A percentile compares a stretch with the other conserved stretches of the same genome.
phyloP scores from a whole-genome alignment of 805 yeast genomes.

The Candida morakotiae region DNA sequence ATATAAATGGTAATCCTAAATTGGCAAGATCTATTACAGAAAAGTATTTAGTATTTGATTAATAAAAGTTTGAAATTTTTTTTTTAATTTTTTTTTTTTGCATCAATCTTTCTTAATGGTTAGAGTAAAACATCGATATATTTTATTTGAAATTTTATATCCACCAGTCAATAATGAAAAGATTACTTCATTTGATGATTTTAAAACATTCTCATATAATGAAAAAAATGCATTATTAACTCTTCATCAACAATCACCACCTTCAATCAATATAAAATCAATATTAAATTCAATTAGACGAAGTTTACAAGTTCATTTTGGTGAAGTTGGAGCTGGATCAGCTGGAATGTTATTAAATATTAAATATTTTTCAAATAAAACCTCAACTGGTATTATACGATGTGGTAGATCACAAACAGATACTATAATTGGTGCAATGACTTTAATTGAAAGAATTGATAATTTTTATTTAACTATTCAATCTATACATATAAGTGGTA shows the following conservation, averaged over 20 bases:
- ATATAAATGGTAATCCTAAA: slow-evolving; percentile 64
- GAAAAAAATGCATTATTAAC: slow-evolving; percentile 38
- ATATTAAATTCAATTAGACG: slow-evolving; percentile 52
- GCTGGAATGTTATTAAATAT: slow-evolving; percentile 57
- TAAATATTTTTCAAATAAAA: slow-evolving; percentile 76
- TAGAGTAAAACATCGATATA: slow-evolving; percentile 78
- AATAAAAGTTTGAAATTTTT: background rate
- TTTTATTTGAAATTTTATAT: slow-evolving; percentile 72
- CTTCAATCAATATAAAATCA: slow-evolving; percentile 42
- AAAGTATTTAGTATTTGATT: slow-evolving; percentile 45
- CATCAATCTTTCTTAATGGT: no score
- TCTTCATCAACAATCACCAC: slow-evolving; percentile 50
- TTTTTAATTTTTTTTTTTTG: no score
- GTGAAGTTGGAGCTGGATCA: slow-evolving; percentile 72
- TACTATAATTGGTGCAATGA: slow-evolving; percentile 62
- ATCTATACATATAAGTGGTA: slow-evolving; percentile 75
- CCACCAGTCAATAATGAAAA: slow-evolving; percentile 47
- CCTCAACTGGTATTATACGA: slow-evolving; percentile 81
- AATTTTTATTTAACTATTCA: slow-evolving; percentile 50
- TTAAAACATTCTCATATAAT: slow-evolving; percentile 20
- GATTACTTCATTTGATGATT: slow-evolving; percentile 10
- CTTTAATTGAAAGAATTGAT: slow-evolving; percentile 49
- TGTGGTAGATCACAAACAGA: slow-evolving; percentile 65
- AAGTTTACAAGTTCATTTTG: slow-evolving; percentile 61
- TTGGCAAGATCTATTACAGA: slow-evolving; percentile 65